These are phyloP conservation scores for Annulohypoxylon moriforme DNA, from an alignment of 495 filamentous ascomycete genomes.

Conservation along the genomic window DNA sequence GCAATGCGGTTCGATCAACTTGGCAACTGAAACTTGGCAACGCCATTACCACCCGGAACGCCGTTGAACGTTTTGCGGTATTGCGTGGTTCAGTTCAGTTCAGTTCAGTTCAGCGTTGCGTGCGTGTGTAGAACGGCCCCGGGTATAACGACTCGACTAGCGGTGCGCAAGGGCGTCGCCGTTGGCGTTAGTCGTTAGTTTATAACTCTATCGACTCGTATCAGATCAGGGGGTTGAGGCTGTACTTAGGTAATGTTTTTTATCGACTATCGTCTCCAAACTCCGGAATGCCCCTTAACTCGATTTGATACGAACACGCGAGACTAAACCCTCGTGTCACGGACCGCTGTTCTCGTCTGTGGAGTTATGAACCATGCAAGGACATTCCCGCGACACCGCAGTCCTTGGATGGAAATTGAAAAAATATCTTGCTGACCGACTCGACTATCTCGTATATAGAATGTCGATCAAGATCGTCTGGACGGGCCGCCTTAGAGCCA, in stretches of 20 bases:
- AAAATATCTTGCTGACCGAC: conserved; percentile 14
- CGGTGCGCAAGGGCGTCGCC: conserved; percentile 28
- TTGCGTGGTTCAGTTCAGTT: not conserved
- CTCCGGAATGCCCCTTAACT: not conserved
- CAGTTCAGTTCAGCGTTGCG: too few relatives aligned
- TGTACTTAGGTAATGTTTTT: not conserved
- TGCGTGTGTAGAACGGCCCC: not conserved
- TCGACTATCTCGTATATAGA: conserved; percentile 15
- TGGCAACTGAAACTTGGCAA: conserved; percentile 37
- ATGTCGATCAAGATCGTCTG: conserved; percentile 32
- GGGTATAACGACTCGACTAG: conserved; percentile 9
- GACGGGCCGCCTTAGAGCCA: not conserved
- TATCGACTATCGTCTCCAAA: conserved; percentile 14
- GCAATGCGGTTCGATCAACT: conserved; percentile 40
- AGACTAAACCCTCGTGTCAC: conserved; percentile 32
- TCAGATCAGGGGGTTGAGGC: conserved; percentile 9
- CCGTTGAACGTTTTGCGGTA: not conserved
- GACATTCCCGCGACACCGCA: conserved; percentile 5
- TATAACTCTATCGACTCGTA: conserved; percentile 34
- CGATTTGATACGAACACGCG: conserved; percentile 21
- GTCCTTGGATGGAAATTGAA: not conserved
- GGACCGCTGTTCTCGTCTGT: conserved; percentile 28
- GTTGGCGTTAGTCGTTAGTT: conserved; percentile 8
- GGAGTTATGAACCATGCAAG: not conserved
- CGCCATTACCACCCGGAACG: conserved; percentile 10